Evolutionary conservation across 2,329 filamentous ascomycete species (phyloP).

Genomic region (Fonsecaea nubica): DNA sequence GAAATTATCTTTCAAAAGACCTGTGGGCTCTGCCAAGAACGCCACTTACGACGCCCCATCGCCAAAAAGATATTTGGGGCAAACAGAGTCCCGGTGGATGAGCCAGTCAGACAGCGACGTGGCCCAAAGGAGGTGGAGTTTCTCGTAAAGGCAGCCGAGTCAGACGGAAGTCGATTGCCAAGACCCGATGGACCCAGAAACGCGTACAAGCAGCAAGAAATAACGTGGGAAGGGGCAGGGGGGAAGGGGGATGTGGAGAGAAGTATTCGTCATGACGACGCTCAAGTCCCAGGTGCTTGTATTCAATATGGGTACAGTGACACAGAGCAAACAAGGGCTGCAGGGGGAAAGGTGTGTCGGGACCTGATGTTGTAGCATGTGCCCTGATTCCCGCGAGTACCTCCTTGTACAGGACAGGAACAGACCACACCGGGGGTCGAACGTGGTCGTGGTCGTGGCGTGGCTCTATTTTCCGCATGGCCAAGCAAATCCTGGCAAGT

Average conservation of each 20-base stretch:
- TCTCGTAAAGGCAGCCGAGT: neutral
- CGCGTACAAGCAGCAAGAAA: neutral
- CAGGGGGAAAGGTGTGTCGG: neutral
- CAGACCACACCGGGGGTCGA: neutral
- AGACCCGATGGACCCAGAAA: neutral
- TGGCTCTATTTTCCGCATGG: conserved; percentile 2
- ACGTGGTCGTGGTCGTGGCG: neutral
- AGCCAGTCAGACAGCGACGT: conserved; percentile 11
- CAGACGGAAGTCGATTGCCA: conserved; percentile 4
- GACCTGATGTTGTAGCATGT: neutral
- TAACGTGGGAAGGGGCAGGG: neutral
- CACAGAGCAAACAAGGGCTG: neutral
- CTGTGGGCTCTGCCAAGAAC: conserved; percentile 15
- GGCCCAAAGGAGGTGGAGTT: conserved; percentile 10
- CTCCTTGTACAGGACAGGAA: neutral
- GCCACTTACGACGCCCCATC: conserved; percentile 22
- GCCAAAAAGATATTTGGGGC: conserved; percentile 19
- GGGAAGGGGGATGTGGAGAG: neutral
- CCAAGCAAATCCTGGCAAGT: neutral
- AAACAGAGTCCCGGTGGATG: neutral
- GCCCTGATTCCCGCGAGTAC: neutral
- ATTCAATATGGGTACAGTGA: neutral
- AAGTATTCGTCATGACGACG: neutral
- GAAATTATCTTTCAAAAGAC: conserved; percentile 7
- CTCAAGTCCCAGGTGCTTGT: neutral